Evolutionary conservation across 352 stramenopile species (phyloP).

Genomic region (Globisporangium uncinulatum): DNA sequence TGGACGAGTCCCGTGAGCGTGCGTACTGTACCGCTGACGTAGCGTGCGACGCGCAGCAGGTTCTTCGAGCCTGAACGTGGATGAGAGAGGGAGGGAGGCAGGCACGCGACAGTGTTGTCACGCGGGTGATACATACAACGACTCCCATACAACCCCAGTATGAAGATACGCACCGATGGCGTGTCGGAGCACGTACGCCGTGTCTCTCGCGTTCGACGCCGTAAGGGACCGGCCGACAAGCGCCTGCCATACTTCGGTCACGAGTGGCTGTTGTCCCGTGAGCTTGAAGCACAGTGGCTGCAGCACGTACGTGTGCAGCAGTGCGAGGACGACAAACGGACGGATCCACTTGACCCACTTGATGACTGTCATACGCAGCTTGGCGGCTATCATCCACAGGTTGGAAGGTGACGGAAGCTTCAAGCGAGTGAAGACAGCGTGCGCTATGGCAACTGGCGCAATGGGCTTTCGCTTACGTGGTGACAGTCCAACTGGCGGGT

Average conservation of each 20-base stretch:
- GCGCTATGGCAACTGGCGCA: neutral
- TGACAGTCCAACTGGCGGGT: neutral
- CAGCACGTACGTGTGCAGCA: neutral
- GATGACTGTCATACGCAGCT: neutral
- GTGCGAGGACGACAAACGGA: neutral
- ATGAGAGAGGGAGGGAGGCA: neutral
- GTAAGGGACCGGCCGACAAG: neutral
- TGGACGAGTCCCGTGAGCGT: too few species aligned
- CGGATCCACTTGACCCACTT: too few species aligned
- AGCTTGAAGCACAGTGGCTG: neutral
- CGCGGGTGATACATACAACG: too few species aligned
- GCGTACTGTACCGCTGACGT: neutral
- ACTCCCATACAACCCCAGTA: too few species aligned
- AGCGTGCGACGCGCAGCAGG: neutral
- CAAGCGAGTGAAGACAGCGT: too few species aligned
- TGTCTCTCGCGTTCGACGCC: conserved; percentile 1
- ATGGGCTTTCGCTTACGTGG: neutral
- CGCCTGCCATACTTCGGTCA: neutral
- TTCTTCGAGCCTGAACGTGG: neutral
- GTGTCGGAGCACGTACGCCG: neutral
- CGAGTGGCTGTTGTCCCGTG: neutral
- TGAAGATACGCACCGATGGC: neutral
- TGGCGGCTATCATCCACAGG: neutral
- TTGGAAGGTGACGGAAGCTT: too few species aligned
- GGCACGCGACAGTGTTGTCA: neutral